phyloP scores from a whole-genome alignment of 2,329 filamentous ascomycete species.

The Onygenales sp. region DNA sequence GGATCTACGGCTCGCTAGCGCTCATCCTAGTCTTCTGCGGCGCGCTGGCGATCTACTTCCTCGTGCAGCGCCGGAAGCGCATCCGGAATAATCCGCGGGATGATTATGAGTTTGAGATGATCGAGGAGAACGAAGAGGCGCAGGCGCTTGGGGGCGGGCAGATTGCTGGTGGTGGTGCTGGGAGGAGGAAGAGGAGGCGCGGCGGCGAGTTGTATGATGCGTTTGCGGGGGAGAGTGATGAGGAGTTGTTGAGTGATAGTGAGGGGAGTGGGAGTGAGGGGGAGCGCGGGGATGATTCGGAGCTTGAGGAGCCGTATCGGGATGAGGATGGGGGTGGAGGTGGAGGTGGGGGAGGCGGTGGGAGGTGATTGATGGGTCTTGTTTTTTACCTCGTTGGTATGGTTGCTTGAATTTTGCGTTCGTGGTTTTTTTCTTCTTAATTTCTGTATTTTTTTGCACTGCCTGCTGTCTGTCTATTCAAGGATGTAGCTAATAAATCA shows the following conservation, averaged over 20 bases:
- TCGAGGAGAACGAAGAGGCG: slow-evolving; percentile 69
- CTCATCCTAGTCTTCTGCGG: slow-evolving; percentile 78
- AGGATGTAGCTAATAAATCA: no score
- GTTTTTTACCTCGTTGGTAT: neutral
- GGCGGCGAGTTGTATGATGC: slow-evolving; percentile 95
- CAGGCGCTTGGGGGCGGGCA: slow-evolving; percentile 35
- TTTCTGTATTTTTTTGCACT: neutral
- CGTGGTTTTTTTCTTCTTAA: neutral
- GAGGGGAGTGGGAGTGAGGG: slow-evolving; percentile 31
- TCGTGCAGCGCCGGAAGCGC: slow-evolving; percentile 65
- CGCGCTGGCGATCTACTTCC: slow-evolving; percentile 73
- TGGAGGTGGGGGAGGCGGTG: neutral
- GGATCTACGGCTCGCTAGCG: slow-evolving; percentile 83
- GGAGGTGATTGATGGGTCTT: neutral
- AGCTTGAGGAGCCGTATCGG: slow-evolving; percentile 25
- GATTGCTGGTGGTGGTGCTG: slow-evolving; percentile 21
- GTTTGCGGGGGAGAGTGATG: slow-evolving; percentile 87
- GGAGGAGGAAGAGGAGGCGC: slow-evolving; percentile 45
- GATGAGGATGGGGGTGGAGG: slow-evolving; percentile 2
- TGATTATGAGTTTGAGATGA: slow-evolving; percentile 88
- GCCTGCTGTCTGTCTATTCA: neutral
- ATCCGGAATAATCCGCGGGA: slow-evolving; percentile 66
- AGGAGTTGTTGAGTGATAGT: slow-evolving; percentile 48
- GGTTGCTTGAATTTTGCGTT: neutral
- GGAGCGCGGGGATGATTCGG: slow-evolving; percentile 35